phyloP scores from a whole-genome alignment of 2,329 filamentous ascomycete species.

The Paecilomyces fulvus region DNA sequence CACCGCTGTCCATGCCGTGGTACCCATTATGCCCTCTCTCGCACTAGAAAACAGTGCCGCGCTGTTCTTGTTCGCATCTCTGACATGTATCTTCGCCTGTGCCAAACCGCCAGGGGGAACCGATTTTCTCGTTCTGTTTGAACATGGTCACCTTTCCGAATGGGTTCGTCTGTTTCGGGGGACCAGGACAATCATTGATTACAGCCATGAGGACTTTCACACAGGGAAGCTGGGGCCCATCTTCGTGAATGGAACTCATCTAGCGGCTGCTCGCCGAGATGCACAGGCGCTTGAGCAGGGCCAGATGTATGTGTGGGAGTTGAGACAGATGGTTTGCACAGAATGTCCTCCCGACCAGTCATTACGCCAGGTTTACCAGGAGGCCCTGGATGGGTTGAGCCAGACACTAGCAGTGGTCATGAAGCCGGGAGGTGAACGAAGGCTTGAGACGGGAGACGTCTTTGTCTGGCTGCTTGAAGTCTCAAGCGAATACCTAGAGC shows the following conservation, averaged over 20 bases:
- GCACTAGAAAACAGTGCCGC: conserved; percentile 25
- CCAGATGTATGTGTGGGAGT: conserved; percentile 6
- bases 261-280: conserved; percentile 1
- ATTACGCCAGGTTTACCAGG: conserved; percentile 5
- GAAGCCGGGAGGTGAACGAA: not conserved
- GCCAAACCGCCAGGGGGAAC: conserved; percentile 24
- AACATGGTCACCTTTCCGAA: conserved; percentile 24
- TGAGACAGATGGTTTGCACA: conserved; percentile 5
- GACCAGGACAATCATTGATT: conserved; percentile 23
- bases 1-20: conserved; percentile 20
- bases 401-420: conserved; percentile 5
- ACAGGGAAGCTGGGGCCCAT: conserved; percentile 8
- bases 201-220: conserved; percentile 13
- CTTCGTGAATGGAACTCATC: conserved; percentile 5
- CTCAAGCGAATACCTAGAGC: conserved; percentile 11
- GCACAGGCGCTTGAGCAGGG: conserved; percentile 3
- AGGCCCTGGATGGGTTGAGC: conserved; percentile 9
- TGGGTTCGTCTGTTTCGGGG: conserved; percentile 34
- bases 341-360: conserved; percentile 1
- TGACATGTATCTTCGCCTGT: conserved; percentile 31
- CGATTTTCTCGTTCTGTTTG: conserved; percentile 28
- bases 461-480: conserved; percentile 15
- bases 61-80: conserved; percentile 32
- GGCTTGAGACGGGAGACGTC: conserved; percentile 12
- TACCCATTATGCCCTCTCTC: conserved; percentile 24